These are phyloP conservation scores for Xylaria sp. DNA, from an alignment of 2,329 filamentous ascomycete genomes.

Conservation along the genomic window DNA sequence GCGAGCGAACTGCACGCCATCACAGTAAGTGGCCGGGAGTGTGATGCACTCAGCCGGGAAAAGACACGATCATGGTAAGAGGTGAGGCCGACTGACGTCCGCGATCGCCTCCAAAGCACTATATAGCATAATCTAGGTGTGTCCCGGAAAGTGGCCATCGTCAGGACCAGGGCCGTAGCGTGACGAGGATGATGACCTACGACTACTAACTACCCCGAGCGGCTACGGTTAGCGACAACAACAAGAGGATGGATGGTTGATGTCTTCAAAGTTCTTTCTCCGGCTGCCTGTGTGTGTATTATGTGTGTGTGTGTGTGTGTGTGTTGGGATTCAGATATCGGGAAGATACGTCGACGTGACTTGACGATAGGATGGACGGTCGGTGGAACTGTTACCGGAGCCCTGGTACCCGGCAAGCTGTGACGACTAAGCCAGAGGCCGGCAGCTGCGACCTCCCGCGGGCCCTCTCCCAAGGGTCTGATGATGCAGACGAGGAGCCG, in stretches of 20 bases:
- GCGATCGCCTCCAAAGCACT: constrained; percentile 7
- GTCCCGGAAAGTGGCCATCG: not conserved
- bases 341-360: constrained; percentile 29
- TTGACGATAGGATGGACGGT: constrained; percentile 27
- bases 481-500: constrained; percentile 28
- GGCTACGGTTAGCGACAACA: too few species aligned
- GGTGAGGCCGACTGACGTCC: constrained; percentile 18
- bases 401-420: constrained; percentile 30
- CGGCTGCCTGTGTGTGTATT: too few species aligned
- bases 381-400: constrained; percentile 34
- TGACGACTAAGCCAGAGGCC: constrained; percentile 21
- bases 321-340: constrained; percentile 20
- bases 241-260: too few species aligned
- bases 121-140: constrained; percentile 13
- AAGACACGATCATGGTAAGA: constrained; percentile 16
- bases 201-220: too few species aligned
- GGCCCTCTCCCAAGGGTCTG: constrained; percentile 25
- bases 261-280: constrained; percentile 8
- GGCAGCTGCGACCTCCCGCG: constrained; percentile 29
- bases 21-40: constrained; percentile 21
- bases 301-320: too few species aligned
- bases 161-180: constrained; percentile 1
- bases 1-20: constrained; percentile 9
- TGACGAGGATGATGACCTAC: constrained; percentile 3
- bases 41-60: constrained; percentile 24